Evolutionary conservation across 306 rosid species (phyloP).

Genomic region (Acacia confusa): DNA sequence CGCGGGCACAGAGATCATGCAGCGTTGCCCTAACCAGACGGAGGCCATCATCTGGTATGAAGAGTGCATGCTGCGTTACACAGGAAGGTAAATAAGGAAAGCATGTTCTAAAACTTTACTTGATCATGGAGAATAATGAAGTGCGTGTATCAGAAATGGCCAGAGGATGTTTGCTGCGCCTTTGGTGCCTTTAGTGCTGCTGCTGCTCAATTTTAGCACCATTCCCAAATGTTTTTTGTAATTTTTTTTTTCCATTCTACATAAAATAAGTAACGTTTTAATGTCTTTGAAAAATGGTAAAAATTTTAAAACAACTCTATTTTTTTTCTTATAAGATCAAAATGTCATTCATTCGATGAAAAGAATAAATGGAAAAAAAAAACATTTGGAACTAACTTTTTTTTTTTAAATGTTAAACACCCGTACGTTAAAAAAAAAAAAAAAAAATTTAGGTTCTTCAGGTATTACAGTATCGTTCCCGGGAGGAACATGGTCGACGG

Average conservation of each 20-base stretch:
- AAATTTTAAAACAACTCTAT: too few species aligned
- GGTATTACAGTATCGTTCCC: background rate
- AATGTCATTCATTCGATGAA: too few species aligned
- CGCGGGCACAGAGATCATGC: conserved; percentile 22
- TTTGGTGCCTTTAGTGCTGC: too few species aligned
- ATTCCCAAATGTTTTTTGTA: too few species aligned
- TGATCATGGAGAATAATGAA: background rate
- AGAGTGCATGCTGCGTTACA: conserved; percentile 49
- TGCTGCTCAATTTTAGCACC: too few species aligned
- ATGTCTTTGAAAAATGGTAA: too few species aligned
- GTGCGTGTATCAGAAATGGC: background rate
- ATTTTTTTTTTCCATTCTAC: too few species aligned
- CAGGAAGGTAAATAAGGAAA: conserved; percentile 16
- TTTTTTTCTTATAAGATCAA: too few species aligned
- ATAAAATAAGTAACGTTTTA: too few species aligned
- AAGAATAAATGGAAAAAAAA: too few species aligned
- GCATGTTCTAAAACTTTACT: background rate
- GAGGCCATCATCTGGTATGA: conserved; percentile 50
- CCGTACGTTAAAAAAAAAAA: background rate
- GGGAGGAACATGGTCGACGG: background rate
- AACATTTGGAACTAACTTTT: too few species aligned
- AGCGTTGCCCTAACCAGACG: conserved; percentile 38
- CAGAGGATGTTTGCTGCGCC: too few species aligned
- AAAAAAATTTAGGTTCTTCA: conserved; percentile 4
- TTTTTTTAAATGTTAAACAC: background rate